These are phyloP conservation scores for Leishmania aethiopica DNA, from an alignment of 208 protist genomes.

Conservation along the genomic window DNA sequence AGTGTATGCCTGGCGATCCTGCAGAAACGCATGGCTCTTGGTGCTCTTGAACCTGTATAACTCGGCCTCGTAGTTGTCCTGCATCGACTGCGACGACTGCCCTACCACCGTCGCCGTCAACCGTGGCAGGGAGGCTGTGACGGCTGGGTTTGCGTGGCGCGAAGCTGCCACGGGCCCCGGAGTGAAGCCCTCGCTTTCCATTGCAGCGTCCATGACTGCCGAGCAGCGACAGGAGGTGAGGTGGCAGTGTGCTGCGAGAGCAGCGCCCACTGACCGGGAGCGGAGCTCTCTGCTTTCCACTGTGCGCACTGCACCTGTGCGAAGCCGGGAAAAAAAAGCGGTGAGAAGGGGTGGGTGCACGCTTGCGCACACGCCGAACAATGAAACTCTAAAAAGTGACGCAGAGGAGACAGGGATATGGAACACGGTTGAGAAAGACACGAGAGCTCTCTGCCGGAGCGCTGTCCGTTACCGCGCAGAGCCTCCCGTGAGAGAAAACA, in stretches of 20 bases:
- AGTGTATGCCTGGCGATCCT: slow-evolving; percentile 46
- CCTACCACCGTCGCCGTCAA: not conserved
- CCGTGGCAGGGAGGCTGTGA: not conserved
- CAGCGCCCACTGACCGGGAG: not conserved
- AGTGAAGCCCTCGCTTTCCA: not conserved
- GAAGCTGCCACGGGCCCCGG: not conserved
- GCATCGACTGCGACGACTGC: not conserved
- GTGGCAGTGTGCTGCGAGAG: not conserved
- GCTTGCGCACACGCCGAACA: not conserved
- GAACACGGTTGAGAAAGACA: not conserved
- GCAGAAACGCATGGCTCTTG: slow-evolving; percentile 66
- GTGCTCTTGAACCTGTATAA: slow-evolving; percentile 80
- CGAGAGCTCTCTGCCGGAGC: too few relatives aligned
- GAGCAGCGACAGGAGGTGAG: not conserved
- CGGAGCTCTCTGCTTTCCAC: not conserved
- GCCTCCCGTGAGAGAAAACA: too few relatives aligned
- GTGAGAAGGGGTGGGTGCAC: not conserved
- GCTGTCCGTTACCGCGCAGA: too few relatives aligned
- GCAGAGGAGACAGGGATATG: not conserved
- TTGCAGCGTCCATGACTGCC: not conserved
- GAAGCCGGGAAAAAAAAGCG: not conserved
- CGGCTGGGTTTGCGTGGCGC: not conserved
- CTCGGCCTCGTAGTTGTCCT: slow-evolving; percentile 31
- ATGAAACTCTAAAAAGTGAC: not conserved
- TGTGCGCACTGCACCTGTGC: not conserved